Conservation (phyloP, 768 basidiomycete species). For the Tricholoma hemisulphureum region DNA sequence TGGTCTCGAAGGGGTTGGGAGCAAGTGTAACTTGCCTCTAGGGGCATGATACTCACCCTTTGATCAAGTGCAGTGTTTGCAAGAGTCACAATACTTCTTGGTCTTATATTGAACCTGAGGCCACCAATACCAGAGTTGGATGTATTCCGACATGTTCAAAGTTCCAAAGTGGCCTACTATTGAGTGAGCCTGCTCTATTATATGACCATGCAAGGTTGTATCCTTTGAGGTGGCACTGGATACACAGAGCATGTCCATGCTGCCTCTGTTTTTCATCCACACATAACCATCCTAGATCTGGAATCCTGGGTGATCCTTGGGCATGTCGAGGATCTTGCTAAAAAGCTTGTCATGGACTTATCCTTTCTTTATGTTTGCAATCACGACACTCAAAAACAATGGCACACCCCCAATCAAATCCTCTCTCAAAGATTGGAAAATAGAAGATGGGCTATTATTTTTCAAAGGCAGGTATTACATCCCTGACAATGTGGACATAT, state of each 20-base stretch:
- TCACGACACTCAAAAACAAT: too few relatives aligned
- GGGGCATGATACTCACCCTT: background rate
- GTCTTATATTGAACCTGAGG: constrained; percentile 16
- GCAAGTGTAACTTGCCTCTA: background rate
- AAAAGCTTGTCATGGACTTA: background rate
- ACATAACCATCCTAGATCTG: background rate
- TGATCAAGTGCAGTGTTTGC: background rate
- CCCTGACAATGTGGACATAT: too few relatives aligned
- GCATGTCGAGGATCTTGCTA: background rate
- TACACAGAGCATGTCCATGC: constrained; percentile 17
- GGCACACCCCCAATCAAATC: too few relatives aligned
- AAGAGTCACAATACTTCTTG: background rate
- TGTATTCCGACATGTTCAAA: too few relatives aligned
- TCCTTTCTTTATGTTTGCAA: too few relatives aligned
- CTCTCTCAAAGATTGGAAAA: too few relatives aligned
- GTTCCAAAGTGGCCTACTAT: constrained; percentile 33
- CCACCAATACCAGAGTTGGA: constrained; percentile 22
- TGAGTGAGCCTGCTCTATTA: constrained; percentile 24
- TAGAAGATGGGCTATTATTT: too few relatives aligned
- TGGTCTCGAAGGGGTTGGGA: background rate
- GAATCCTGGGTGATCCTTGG: background rate
- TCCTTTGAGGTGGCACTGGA: constrained; percentile 9
- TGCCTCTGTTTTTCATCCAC: background rate
- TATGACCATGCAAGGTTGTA: constrained; percentile 5
- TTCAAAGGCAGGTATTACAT: too few relatives aligned